Conservation (phyloP, 305 asterid genomes). For the Solanum hybrid region DNA sequence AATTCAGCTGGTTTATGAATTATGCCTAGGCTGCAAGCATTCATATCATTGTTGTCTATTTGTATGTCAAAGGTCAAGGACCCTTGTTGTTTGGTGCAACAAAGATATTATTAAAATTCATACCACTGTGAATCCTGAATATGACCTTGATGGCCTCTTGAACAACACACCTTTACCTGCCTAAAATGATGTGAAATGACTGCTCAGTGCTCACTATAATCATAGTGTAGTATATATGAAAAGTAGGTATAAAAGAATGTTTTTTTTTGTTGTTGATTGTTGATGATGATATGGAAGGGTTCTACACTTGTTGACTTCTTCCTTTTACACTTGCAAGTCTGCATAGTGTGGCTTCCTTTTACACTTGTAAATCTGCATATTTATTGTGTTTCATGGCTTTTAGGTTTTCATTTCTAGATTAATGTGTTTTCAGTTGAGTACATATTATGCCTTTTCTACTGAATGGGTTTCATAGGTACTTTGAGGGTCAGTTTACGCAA, state of each 20-base stretch:
- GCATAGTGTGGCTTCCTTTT: neutral
- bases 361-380: neutral
- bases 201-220: neutral
- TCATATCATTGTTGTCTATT: neutral
- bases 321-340: neutral
- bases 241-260: neutral
- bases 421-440: neutral
- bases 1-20: neutral
- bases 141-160: neutral
- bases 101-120: neutral
- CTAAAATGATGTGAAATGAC: neutral
- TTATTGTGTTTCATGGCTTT: neutral
- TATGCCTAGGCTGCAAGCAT: neutral
- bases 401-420: neutral
- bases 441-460: neutral
- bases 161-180: neutral
- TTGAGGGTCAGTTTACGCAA: conserved; percentile 66
- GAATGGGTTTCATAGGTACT: conserved; percentile 47
- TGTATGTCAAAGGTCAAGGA: neutral
- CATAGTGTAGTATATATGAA: neutral
- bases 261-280: neutral
- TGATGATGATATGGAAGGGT: neutral
- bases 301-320: neutral
- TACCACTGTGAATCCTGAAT: neutral
- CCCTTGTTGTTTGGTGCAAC: neutral